phyloP scores from a whole-genome alignment of 345 rosid genomes.

The Citropsis articulata region DNA sequence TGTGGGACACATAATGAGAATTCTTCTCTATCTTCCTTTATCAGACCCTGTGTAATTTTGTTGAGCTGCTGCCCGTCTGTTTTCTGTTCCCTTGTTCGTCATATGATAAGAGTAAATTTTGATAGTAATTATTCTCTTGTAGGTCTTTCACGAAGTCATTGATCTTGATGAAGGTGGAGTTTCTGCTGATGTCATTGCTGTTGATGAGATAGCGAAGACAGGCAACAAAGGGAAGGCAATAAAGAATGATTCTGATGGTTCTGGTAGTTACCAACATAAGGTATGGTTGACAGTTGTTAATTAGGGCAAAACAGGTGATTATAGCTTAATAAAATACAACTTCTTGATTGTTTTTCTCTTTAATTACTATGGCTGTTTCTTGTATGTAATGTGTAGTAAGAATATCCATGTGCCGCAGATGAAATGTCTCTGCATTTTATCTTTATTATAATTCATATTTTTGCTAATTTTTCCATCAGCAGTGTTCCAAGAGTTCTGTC shows the following conservation, averaged over 20 bases:
- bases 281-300: conserved; percentile 15
- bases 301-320: neutral
- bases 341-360: neutral
- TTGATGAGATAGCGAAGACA: conserved; percentile 33
- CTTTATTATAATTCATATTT: neutral
- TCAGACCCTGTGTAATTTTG: neutral
- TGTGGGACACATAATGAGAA: neutral
- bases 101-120: neutral
- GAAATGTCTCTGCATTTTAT: neutral
- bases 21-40: neutral
- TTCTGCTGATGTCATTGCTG: conserved; percentile 34
- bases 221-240: conserved; percentile 66
- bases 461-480: conserved; percentile 1
- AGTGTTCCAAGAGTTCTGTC: conserved; percentile 18
- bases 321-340: conserved; percentile 1
- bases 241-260: conserved; percentile 24
- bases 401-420: neutral
- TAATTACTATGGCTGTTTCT: neutral
- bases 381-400: neutral
- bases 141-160: conserved; percentile 55
- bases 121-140: conserved; percentile 14
- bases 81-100: neutral
- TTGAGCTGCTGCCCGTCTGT: neutral
- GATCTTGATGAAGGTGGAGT: conserved; percentile 57
- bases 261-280: conserved; percentile 20